phyloP scores from a whole-genome alignment of 2,329 filamentous ascomycete genomes.

The Ramularia endophylla region DNA sequence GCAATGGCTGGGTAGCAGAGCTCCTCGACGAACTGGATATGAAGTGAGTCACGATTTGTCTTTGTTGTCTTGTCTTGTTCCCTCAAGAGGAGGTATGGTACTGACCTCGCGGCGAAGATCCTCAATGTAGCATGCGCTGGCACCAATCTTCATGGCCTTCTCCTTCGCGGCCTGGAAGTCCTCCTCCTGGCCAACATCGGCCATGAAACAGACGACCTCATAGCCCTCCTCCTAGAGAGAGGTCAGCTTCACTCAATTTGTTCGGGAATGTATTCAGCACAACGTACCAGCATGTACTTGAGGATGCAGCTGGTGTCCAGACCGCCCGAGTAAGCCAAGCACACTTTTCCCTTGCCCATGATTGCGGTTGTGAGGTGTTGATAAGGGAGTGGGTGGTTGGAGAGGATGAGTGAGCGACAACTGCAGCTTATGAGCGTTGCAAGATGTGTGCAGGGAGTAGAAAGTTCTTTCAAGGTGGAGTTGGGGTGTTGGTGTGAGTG shows the following conservation, averaged over 20 bases:
- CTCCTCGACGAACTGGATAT: conserved; percentile 62
- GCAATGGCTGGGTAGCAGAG: conserved; percentile 75
- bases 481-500: no score
- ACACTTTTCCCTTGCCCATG: conserved; percentile 35
- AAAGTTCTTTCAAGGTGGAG: no score
- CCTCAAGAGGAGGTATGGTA: no score
- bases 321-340: conserved; percentile 49
- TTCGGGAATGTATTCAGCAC: conserved; percentile 27
- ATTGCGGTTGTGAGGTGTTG: conserved; percentile 4
- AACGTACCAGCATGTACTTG: conserved; percentile 35
- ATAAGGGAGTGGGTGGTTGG: neutral
- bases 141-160: conserved; percentile 66
- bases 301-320: conserved; percentile 56
- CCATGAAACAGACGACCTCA: conserved; percentile 62
- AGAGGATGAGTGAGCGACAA: no score
- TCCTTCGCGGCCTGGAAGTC: conserved; percentile 66
- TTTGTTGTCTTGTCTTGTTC: neutral
- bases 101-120: conserved; percentile 54
- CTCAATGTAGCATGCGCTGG: conserved; percentile 55
- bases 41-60: conserved; percentile 1
- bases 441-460: no score
- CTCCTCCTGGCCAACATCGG: conserved; percentile 59
- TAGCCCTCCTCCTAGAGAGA: conserved; percentile 45
- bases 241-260: conserved; percentile 1
- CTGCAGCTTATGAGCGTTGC: no score